phyloP scores from a whole-genome alignment of 23 red algal species.

The Chondrus crispus region DNA sequence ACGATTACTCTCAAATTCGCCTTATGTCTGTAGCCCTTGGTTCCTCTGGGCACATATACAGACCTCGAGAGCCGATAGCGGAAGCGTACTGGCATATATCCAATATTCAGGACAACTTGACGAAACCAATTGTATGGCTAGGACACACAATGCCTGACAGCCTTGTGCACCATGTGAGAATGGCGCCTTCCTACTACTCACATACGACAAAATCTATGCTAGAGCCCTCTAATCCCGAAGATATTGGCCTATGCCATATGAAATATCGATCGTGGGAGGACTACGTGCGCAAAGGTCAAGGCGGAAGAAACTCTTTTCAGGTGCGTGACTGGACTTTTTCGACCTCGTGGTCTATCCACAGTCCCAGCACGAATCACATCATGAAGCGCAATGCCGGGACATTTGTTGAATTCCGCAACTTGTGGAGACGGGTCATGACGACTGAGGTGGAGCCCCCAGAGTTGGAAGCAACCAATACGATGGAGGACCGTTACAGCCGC shows the following conservation, averaged over 20 bases:
- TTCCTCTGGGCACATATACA: conserved; percentile 20
- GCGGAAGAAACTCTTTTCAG: conserved; percentile 25
- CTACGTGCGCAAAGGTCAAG: conserved; percentile 17
- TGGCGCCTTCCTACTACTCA: neutral
- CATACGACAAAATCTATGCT: neutral
- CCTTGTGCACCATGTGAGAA: conserved; percentile 1
- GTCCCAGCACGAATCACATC: neutral
- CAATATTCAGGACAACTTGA: conserved; percentile 1
- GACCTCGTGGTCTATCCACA: neutral
- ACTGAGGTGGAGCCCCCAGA: neutral
- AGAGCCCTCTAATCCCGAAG: neutral
- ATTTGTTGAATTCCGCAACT: neutral
- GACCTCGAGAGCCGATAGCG: conserved; percentile 1
- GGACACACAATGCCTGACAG: conserved; percentile 23
- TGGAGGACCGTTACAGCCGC: neutral
- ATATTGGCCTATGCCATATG: conserved; percentile 6
- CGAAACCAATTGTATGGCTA: conserved; percentile 31
- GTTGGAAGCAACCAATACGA: neutral
- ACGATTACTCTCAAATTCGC: conserved; percentile 1
- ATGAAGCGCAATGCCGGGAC: neutral
- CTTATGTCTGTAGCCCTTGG: neutral
- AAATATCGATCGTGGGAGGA: conserved; percentile 35
- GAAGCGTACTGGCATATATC: conserved; percentile 27
- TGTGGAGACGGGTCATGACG: conserved; percentile 2
- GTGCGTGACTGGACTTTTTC: neutral